Conservation (phyloP, 768 basidiomycete genomes). For the Lenzites betulinus region DNA sequence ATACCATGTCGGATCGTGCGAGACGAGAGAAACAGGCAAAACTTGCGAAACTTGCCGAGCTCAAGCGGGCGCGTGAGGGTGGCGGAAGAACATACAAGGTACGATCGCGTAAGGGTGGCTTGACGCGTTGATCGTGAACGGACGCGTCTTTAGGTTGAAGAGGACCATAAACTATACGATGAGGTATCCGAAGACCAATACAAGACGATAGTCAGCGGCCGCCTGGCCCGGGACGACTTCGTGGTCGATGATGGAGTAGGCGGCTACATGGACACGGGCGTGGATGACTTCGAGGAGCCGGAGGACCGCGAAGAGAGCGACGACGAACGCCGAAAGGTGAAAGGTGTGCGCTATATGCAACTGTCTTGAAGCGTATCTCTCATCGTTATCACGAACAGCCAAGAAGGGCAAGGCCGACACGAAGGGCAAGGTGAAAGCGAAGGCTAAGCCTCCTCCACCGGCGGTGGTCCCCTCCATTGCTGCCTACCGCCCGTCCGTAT, state of each 20-base stretch:
- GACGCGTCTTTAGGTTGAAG: conserved; percentile 39
- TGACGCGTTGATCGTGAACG: background rate
- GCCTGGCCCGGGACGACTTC: conserved; percentile 89
- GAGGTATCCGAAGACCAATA: conserved; percentile 92
- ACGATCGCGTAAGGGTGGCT: conserved; percentile 26
- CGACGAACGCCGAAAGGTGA: conserved; percentile 43
- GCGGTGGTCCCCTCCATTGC: conserved; percentile 61
- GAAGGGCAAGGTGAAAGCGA: conserved; percentile 45
- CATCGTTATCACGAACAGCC: conserved; percentile 35
- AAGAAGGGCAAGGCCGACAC: conserved; percentile 45
- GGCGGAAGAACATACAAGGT: conserved; percentile 63
- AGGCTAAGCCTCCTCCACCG: conserved; percentile 53
- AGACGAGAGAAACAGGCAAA: conserved; percentile 31
- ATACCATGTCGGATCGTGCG: conserved; percentile 33
- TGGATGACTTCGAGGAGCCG: conserved; percentile 86
- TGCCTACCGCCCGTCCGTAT: conserved; percentile 77
- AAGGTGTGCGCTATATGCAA: conserved; percentile 33
- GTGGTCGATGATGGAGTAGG: conserved; percentile 90
- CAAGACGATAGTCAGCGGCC: conserved; percentile 75
- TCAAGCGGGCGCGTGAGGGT: conserved; percentile 60
- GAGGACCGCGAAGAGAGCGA: conserved; percentile 60
- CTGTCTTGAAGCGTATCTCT: conserved; percentile 11
- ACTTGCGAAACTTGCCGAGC: conserved; percentile 56
- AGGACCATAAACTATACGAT: conserved; percentile 79
- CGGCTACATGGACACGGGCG: conserved; percentile 95